Percentiles rank a stretch among this genome's conserved stretches.
These are phyloP conservation scores for Polyplosphaeria fusca DNA, from an alignment of 495 filamentous ascomycete genomes.

Conservation along the genomic window DNA sequence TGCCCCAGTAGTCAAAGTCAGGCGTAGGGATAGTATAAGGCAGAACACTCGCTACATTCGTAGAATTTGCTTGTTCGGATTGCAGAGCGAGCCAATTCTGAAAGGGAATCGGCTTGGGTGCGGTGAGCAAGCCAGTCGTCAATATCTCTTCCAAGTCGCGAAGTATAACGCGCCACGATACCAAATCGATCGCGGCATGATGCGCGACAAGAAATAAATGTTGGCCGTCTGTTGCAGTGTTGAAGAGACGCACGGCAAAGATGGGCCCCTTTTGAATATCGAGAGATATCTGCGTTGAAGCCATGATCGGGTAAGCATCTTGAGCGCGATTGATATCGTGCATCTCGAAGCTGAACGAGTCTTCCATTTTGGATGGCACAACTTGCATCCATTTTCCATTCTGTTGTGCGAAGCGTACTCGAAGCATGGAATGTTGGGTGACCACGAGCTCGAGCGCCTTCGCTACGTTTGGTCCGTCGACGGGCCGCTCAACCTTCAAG, in stretches of 20 bases:
- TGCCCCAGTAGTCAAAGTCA: constrained; percentile 27
- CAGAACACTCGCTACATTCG: constrained; percentile 3
- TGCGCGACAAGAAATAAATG: constrained; percentile 23
- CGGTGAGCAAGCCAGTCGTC: constrained; percentile 6
- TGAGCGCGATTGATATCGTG: constrained; percentile 9
- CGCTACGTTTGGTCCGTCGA: constrained; percentile 9
- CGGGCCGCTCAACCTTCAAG: constrained; percentile 18
- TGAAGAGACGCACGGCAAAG: constrained; percentile 30
- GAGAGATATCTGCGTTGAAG: constrained; percentile 16
- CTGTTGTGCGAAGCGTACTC: constrained; percentile 22
- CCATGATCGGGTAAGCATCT: constrained; percentile 17
- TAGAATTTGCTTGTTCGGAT: constrained; percentile 9
- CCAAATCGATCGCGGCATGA: constrained; percentile 22
- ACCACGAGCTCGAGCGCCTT: constrained; percentile 24
- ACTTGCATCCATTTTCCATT: constrained; percentile 23
- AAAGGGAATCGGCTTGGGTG: constrained; percentile 20
- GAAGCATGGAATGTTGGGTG: constrained; percentile 28
- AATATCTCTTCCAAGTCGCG: constrained; percentile 26
- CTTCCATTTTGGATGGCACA: constrained; percentile 22
- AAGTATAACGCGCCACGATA: constrained; percentile 26
- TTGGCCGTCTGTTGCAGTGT: constrained; percentile 18
- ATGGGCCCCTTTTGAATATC: constrained; percentile 22
- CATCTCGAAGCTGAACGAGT: constrained; percentile 17
- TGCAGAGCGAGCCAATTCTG: constrained; percentile 23
- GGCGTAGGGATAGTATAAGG: constrained; percentile 16